Percentiles rank a stretch among this genome's conserved stretches.
Evolutionary conservation across 106 monocot species (phyloP).

Genomic region (Apostasia shenzhenica): DNA sequence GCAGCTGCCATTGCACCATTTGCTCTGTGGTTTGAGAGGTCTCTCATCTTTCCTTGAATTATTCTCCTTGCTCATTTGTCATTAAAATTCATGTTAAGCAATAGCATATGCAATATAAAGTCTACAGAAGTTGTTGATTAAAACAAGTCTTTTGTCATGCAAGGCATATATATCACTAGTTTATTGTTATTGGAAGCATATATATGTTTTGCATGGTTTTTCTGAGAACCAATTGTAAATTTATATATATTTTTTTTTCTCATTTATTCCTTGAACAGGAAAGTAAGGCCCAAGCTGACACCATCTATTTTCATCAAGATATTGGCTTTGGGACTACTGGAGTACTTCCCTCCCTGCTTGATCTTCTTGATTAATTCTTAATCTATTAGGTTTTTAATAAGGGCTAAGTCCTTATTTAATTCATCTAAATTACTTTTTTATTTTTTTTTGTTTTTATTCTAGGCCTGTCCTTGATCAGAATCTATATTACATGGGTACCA

Average conservation of each 20-base stretch:
- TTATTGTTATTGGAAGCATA: no score
- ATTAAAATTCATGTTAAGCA: no score
- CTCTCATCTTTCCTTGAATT: not conserved
- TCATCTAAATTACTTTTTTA: no score
- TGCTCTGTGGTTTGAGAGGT: constrained; percentile 54
- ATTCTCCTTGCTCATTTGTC: no score
- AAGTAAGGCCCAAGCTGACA: constrained; percentile 86
- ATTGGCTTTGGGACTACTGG: constrained; percentile 46
- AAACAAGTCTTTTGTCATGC: no score
- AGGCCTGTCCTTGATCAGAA: constrained; percentile 95
- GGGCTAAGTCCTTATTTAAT: no score
- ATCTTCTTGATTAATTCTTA: not conserved
- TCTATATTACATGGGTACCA: constrained; percentile 71
- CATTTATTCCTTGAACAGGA: constrained; percentile 12
- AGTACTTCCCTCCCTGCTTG: constrained; percentile 22
- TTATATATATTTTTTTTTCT: not conserved
- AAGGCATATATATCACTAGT: no score
- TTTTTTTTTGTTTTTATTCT: not conserved
- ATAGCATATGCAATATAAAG: no score
- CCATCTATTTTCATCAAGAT: constrained; percentile 57
- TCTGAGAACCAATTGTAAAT: no score
- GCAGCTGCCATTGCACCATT: constrained; percentile 40
- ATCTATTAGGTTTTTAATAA: not conserved
- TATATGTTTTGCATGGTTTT: no score
- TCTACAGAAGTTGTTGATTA: no score